These are phyloP conservation scores for Fomitopsis palustris DNA, from an alignment of 1,284 basidiomycete genomes.

Conservation along the genomic window DNA sequence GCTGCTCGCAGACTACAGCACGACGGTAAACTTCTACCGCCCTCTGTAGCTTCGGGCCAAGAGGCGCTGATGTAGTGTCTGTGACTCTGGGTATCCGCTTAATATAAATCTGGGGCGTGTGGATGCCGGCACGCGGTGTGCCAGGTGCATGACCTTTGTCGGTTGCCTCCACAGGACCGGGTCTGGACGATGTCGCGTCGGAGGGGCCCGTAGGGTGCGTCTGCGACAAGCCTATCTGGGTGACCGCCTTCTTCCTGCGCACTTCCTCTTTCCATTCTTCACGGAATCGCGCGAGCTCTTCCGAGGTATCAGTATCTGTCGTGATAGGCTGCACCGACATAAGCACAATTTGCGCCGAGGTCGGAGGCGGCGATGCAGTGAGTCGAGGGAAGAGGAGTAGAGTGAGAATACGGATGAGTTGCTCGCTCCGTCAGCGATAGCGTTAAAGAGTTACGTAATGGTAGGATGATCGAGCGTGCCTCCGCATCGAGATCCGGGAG, in stretches of 20 bases:
- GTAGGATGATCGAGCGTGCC: background rate
- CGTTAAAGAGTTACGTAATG: background rate
- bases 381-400: background rate
- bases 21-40: constrained; percentile 67
- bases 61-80: constrained; percentile 7
- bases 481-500: background rate
- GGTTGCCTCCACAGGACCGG: background rate
- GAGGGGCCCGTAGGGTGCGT: background rate
- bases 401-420: background rate
- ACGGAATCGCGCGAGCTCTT: constrained; percentile 66
- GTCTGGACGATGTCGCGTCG: background rate
- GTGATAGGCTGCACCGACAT: constrained; percentile 2
- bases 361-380: background rate
- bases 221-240: background rate
- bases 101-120: background rate
- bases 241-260: constrained; percentile 33
- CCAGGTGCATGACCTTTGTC: background rate
- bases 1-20: constrained; percentile 73
- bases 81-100: background rate
- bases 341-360: background rate
- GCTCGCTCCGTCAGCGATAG: constrained; percentile 3
- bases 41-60: constrained; percentile 34
- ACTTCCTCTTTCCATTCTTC: constrained; percentile 75
- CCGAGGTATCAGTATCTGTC: constrained; percentile 34
- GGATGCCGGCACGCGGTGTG: background rate